These are phyloP conservation scores for Spergularia marina DNA, from an alignment of 148 eudicot genomes.

Conservation along the genomic window DNA sequence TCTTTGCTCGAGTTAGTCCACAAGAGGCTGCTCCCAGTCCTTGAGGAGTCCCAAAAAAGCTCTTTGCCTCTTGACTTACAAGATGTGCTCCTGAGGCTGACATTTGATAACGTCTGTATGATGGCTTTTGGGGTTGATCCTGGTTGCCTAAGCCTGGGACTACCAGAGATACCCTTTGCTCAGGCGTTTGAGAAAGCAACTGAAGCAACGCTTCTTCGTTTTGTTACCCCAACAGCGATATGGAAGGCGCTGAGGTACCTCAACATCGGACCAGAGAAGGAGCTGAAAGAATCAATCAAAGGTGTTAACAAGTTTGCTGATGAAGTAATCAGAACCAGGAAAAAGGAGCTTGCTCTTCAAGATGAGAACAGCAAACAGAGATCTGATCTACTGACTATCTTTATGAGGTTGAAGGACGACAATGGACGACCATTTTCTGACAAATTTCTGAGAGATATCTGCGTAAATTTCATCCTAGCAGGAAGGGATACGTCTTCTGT, in stretches of 20 bases:
- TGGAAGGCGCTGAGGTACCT: constrained; percentile 68
- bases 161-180: constrained; percentile 71
- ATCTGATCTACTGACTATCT: constrained; percentile 65
- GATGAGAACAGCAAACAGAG: constrained; percentile 39
- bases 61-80: constrained; percentile 54
- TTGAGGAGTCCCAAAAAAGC: constrained; percentile 41
- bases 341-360: constrained; percentile 47
- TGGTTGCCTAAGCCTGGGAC: constrained; percentile 57
- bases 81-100: constrained; percentile 64
- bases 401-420: constrained; percentile 68
- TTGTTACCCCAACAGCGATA: constrained; percentile 61
- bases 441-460: constrained; percentile 67
- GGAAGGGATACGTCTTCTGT: constrained; percentile 91
- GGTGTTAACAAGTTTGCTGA: constrained; percentile 64
- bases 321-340: constrained; percentile 62
- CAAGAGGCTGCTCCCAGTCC: constrained; percentile 54
- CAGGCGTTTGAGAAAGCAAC: constrained; percentile 81
- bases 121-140: constrained; percentile 92
- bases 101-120: constrained; percentile 84
- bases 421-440: constrained; percentile 55
- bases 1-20: constrained; percentile 70
- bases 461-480: constrained; percentile 81
- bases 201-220: constrained; percentile 58
- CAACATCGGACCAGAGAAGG: constrained; percentile 52
- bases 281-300: constrained; percentile 47